Evolutionary conservation across 768 basidiomycete species (phyloP).

Genomic region (Lentinula detonsa): DNA sequence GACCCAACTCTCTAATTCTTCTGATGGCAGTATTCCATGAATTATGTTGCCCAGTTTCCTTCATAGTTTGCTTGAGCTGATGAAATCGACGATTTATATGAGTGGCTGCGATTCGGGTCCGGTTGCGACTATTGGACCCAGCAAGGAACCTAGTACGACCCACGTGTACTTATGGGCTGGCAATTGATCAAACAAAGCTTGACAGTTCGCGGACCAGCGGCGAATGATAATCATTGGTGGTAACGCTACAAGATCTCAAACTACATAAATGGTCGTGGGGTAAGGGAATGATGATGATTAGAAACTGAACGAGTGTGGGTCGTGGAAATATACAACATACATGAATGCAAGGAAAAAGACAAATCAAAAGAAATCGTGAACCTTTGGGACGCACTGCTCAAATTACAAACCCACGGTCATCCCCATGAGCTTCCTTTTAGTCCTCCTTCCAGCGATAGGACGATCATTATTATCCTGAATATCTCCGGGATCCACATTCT

Average conservation of each 20-base stretch:
- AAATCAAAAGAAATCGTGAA: neutral
- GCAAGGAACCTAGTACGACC: too few relatives aligned
- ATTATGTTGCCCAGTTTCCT: too few relatives aligned
- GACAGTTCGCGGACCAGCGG: neutral
- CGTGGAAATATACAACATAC: neutral
- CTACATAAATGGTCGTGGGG: neutral
- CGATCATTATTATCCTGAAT: neutral
- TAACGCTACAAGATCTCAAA: neutral
- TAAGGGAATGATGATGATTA: neutral
- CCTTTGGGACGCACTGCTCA: neutral
- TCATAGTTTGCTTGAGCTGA: too few relatives aligned
- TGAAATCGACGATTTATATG: too few relatives aligned
- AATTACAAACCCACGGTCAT: neutral
- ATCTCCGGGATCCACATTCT: neutral
- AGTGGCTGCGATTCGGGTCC: too few relatives aligned
- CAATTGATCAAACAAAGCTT: too few relatives aligned
- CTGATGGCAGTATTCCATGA: too few relatives aligned
- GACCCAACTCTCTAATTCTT: too few relatives aligned
- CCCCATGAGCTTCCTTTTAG: slow-evolving; percentile 1
- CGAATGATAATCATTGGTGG: neutral
- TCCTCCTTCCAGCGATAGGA: slow-evolving; percentile 5
- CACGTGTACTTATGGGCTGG: too few relatives aligned
- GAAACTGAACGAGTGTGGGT: neutral
- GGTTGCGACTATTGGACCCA: too few relatives aligned
- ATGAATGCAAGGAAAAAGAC: neutral